Conservation (phyloP, 31 red algal genomes). For the Asparagopsis taxiformis region DNA sequence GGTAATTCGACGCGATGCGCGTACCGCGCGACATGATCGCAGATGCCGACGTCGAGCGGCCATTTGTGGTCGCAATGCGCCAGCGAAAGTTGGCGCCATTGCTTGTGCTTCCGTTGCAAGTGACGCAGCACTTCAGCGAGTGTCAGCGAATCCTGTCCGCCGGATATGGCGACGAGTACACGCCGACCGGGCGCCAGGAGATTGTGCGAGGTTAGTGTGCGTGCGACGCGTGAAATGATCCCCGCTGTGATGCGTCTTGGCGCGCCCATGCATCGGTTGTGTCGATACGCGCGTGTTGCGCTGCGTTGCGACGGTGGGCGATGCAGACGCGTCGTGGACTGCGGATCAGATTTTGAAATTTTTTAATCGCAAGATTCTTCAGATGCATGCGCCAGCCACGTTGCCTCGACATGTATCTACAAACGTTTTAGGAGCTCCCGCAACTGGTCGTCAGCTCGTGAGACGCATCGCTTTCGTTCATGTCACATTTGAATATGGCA, state of each 20-base stretch:
- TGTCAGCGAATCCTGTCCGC: constrained; percentile 66
- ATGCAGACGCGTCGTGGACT: no score
- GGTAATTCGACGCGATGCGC: constrained; percentile 25
- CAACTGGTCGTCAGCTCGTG: no score
- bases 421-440: no score
- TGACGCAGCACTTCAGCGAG: constrained; percentile 37
- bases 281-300: no score
- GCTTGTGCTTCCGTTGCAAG: constrained; percentile 1
- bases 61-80: constrained; percentile 72
- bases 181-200: constrained; percentile 31
- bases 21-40: constrained; percentile 45
- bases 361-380: no score
- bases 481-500: no score
- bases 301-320: no score
- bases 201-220: constrained; percentile 14
- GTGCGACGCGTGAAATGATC: constrained; percentile 25
- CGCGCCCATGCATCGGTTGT: not conserved
- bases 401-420: no score
- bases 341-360: no score
- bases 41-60: constrained; percentile 55
- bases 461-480: no score
- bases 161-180: constrained; percentile 59
- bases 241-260: not conserved
- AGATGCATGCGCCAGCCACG: no score
- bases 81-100: constrained; percentile 40